Percentiles rank a stretch among this genome's conserved stretches.
Conservation (phyloP, 306 rosid species). For the Trifolium pratense region DNA sequence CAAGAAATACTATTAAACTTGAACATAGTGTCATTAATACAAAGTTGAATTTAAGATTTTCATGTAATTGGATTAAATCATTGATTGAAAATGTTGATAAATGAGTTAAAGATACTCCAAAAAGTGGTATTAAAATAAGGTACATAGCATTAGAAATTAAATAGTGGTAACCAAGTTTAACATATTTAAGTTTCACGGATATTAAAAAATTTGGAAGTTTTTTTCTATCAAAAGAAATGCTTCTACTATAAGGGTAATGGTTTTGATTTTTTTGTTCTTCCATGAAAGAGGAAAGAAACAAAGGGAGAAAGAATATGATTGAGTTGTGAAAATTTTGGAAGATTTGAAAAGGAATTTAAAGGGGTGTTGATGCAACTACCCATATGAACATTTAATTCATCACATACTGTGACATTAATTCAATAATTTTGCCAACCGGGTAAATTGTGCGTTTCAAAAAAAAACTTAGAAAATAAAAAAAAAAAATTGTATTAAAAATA, state of each 20-base stretch:
- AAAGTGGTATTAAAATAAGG: conserved; percentile 64
- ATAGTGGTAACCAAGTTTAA: conserved; percentile 86
- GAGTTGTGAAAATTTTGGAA: too few relatives aligned
- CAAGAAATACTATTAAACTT: conserved; percentile 57
- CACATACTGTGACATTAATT: too few relatives aligned
- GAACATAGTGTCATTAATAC: conserved; percentile 55
- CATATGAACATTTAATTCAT: too few relatives aligned
- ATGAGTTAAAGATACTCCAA: conserved; percentile 55
- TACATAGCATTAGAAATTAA: conserved; percentile 83
- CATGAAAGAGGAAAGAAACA: not conserved
- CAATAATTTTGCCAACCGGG: too few relatives aligned
- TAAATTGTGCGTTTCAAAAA: too few relatives aligned
- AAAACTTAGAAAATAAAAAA: too few relatives aligned
- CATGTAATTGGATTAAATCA: conserved; percentile 54
- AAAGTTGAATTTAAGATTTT: conserved; percentile 60
- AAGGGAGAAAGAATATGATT: too few relatives aligned
- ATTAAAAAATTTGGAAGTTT: conserved; percentile 72
- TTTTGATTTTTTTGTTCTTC: not conserved
- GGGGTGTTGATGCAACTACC: too few relatives aligned
- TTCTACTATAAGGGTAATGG: not conserved
- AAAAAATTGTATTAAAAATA: too few relatives aligned
- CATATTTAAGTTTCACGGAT: conserved; percentile 77
- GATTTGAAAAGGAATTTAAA: too few relatives aligned
- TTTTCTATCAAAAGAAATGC: conserved; percentile 19
- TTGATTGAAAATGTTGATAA: conserved; percentile 53